These are phyloP conservation scores for Lipomyces mesembrius DNA, from an alignment of 805 yeast species.

Conservation along the genomic window DNA sequence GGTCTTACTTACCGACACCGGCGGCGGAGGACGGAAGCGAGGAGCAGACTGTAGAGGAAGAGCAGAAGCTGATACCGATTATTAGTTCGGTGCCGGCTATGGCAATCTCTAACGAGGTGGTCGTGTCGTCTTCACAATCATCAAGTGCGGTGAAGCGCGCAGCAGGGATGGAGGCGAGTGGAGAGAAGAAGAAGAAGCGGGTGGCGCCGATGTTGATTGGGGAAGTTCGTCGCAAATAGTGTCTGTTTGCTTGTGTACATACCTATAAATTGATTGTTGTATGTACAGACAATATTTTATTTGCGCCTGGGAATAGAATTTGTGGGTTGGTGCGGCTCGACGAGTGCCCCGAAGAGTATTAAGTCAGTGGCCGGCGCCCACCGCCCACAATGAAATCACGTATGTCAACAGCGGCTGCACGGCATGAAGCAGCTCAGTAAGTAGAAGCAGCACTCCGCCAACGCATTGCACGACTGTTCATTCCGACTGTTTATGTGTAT, in stretches of 20 bases:
- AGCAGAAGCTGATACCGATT: conserved; percentile 20
- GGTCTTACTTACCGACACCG: conserved; percentile 23
- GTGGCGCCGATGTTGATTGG: conserved; percentile 33
- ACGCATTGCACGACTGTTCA: not conserved
- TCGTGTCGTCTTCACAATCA: not conserved
- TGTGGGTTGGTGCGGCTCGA: not conserved
- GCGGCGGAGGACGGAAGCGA: conserved; percentile 21
- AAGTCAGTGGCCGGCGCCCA: not conserved
- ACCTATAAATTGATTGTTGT: not conserved
- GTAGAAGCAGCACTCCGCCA: not conserved
- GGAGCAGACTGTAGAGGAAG: not conserved
- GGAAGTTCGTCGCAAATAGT: conserved; percentile 11
- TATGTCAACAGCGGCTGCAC: too few relatives aligned
- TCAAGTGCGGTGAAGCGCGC: not conserved
- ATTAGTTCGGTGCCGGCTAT: conserved; percentile 29
- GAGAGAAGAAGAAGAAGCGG: conserved; percentile 25
- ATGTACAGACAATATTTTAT: not conserved
- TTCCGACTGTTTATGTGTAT: not conserved
- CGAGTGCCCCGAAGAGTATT: not conserved
- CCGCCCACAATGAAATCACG: too few relatives aligned
- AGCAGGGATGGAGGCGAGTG: conserved; percentile 5
- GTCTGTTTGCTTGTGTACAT: not conserved
- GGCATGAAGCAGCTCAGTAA: not conserved
- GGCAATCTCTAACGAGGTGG: conserved; percentile 7
- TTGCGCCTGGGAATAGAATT: not conserved